These are phyloP conservation scores for Backusella psychrophila DNA, from an alignment of 192 early-diverging fungal genomes.

Conservation along the genomic window DNA sequence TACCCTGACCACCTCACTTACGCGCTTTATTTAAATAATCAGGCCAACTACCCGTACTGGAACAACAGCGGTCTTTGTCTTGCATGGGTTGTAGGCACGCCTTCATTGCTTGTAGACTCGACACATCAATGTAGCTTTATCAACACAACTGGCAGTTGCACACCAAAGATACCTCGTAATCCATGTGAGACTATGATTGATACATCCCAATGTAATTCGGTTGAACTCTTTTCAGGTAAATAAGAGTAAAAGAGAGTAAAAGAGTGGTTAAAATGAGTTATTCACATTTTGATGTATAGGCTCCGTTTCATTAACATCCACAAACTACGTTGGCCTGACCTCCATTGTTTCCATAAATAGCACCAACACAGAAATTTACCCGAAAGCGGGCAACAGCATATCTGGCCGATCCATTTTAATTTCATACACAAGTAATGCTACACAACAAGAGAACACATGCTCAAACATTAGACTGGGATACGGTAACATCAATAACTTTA, in stretches of 20 bases:
- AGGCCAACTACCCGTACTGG: constrained; percentile 5
- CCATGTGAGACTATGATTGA: constrained; percentile 10
- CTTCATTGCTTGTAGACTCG: constrained; percentile 12
- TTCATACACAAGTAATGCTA: constrained; percentile 8
- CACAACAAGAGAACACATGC: constrained; percentile 11
- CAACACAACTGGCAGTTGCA: neutral
- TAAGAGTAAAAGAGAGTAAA: neutral
- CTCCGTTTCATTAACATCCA: neutral
- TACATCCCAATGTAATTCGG: constrained; percentile 5
- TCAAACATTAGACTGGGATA: constrained; percentile 19
- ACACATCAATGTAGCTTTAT: constrained; percentile 21
- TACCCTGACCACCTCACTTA: constrained; percentile 14
- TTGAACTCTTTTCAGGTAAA: constrained; percentile 21
- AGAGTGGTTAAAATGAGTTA: neutral
- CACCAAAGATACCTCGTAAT: neutral
- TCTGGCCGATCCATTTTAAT: constrained; percentile 19
- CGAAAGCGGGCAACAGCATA: constrained; percentile 4
- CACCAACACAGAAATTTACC: constrained; percentile 4
- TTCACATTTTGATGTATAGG: neutral
- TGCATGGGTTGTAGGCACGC: constrained; percentile 16
- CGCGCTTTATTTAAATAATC: constrained; percentile 11
- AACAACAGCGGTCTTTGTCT: constrained; percentile 9
- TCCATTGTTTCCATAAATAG: constrained; percentile 21
- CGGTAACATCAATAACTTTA: constrained; percentile 16
- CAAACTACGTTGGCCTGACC: neutral